Conservation (phyloP, 2,329 filamentous ascomycete species). For the Aspergillus pseudoglaucus region DNA sequence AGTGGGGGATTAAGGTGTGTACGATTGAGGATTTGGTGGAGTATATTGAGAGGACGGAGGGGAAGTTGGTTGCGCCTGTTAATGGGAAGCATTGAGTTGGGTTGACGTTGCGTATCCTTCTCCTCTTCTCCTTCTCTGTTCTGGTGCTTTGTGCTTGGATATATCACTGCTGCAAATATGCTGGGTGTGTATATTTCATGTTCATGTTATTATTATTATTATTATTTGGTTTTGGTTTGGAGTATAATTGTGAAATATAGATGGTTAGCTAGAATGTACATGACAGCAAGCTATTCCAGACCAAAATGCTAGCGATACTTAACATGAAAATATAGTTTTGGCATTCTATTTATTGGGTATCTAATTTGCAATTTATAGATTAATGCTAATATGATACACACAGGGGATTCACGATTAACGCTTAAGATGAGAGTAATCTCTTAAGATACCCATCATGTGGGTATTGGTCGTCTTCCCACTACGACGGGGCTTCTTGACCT, state of each 20-base stretch:
- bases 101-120: constrained; percentile 1
- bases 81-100: constrained; percentile 32
- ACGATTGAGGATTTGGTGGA: constrained; percentile 86
- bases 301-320: no score
- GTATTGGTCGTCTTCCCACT: constrained; percentile 78
- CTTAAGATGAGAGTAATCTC: constrained; percentile 58
- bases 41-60: constrained; percentile 71
- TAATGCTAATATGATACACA: neutral
- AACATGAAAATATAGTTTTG: no score
- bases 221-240: no score
- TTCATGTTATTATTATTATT: no score
- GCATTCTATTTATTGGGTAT: neutral
- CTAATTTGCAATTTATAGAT: neutral
- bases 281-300: no score
- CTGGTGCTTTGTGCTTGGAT: constrained; percentile 1
- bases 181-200: neutral
- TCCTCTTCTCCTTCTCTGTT: neutral
- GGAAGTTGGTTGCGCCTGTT: constrained; percentile 22
- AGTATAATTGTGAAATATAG: no score
- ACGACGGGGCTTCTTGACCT: constrained; percentile 67
- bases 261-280: no score
- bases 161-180: constrained; percentile 3
- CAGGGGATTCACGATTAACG: constrained; percentile 15
- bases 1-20: constrained; percentile 85
- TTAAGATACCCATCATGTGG: constrained; percentile 76